Percentiles rank a stretch among this genome's conserved stretches.
Conservation (phyloP, 2,329 filamentous ascomycete genomes). For the Thyridium curvatum region DNA sequence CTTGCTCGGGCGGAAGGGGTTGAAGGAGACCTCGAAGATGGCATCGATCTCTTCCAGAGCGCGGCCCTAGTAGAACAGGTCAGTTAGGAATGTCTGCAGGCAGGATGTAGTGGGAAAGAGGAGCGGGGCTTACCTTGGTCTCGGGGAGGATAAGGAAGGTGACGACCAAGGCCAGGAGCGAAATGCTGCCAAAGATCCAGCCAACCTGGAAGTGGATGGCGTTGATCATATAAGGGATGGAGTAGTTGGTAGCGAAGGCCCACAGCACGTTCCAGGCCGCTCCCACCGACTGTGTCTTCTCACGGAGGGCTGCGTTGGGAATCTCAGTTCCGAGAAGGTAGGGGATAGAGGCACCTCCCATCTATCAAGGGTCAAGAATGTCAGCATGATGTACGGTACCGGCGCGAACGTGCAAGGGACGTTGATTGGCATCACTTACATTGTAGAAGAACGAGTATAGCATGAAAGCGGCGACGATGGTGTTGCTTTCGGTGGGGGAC, state of each 20-base stretch:
- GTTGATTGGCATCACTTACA: slow-evolving; percentile 2
- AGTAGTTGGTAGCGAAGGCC: slow-evolving; percentile 14
- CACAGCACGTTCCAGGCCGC: slow-evolving; percentile 14
- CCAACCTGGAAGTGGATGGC: slow-evolving; percentile 11
- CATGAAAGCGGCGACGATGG: slow-evolving; percentile 11
- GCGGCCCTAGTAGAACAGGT: neutral
- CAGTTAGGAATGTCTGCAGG: neutral
- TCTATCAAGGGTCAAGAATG: slow-evolving; percentile 3
- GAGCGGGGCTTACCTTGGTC: slow-evolving; percentile 5
- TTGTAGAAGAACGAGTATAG: slow-evolving; percentile 10
- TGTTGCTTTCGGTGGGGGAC: slow-evolving; percentile 3
- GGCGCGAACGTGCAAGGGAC: neutral
- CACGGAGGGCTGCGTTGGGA: slow-evolving; percentile 11
- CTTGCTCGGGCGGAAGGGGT: slow-evolving; percentile 4
- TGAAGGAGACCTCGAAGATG: slow-evolving; percentile 5
- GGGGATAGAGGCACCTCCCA: slow-evolving; percentile 12
- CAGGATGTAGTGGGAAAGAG: neutral
- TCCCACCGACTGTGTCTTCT: slow-evolving; percentile 14
- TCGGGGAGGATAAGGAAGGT: slow-evolving; percentile 11
- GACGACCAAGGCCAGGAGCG: slow-evolving; percentile 9
- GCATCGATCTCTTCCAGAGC: slow-evolving; percentile 8
- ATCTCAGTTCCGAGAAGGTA: slow-evolving; percentile 14
- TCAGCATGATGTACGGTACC: slow-evolving; percentile 2
- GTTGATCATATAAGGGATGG: slow-evolving; percentile 13
- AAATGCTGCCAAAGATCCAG: slow-evolving; percentile 14